Evolutionary conservation across 1,284 basidiomycete genomes (phyloP).

Genomic region (Lentinula novae-zelandiae): DNA sequence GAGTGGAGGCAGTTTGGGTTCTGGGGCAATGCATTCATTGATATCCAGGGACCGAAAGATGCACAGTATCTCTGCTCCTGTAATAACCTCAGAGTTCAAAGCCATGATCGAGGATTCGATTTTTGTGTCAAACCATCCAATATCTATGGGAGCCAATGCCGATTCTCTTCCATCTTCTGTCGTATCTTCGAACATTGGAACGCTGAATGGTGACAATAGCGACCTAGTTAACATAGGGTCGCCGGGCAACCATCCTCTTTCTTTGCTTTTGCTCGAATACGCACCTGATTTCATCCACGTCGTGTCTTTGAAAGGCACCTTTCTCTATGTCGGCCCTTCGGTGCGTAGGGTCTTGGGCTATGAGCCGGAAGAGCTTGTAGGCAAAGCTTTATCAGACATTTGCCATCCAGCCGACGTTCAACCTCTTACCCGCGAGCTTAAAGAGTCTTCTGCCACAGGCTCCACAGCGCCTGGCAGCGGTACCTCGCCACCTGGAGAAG

Average conservation of each 20-base stretch:
- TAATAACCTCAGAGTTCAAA: constrained; percentile 31
- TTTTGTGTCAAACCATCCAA: constrained; percentile 15
- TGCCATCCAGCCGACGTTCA: constrained; percentile 90
- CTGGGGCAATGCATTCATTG: constrained; percentile 5
- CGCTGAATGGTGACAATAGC: constrained; percentile 8
- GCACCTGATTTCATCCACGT: constrained; percentile 84
- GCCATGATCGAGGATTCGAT: constrained; percentile 26
- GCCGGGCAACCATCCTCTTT: constrained; percentile 41
- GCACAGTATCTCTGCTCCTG: constrained; percentile 22
- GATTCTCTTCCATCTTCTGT: neutral
- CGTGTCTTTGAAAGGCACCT: constrained; percentile 89
- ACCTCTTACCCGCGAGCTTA: constrained; percentile 89
- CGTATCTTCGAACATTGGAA: neutral
- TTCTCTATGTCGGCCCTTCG: constrained; percentile 89
- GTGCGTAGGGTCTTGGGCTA: constrained; percentile 76
- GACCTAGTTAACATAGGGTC: constrained; percentile 21
- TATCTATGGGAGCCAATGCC: constrained; percentile 23
- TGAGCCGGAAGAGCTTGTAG: constrained; percentile 78
- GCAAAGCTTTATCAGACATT: constrained; percentile 71
- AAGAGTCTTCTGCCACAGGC: constrained; percentile 61
- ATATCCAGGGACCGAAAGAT: constrained; percentile 22
- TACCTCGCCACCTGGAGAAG: neutral
- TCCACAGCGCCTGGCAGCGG: neutral
- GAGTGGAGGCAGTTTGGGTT: neutral
- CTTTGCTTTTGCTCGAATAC: constrained; percentile 67